Percentiles rank a stretch among this genome's conserved stretches.
These are phyloP conservation scores for Corrigiola litoralis DNA, from an alignment of 179 eudicot genomes.

Conservation along the genomic window DNA sequence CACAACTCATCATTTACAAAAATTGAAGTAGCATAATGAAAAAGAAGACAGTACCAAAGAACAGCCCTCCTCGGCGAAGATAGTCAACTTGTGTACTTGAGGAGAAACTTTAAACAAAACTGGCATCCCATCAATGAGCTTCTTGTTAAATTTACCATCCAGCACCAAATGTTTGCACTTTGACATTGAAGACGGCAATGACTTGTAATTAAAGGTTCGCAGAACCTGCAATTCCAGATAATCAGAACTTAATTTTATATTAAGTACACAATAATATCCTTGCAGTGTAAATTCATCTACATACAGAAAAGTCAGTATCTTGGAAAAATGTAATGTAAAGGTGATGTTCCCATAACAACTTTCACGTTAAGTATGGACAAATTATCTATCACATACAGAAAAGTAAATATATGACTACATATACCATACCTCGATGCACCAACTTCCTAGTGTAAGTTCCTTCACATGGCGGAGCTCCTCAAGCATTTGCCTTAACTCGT, in stretches of 20 bases:
- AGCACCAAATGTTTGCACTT: background rate
- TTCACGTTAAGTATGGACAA: too few species aligned
- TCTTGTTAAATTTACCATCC: background rate
- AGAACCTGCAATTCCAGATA: background rate
- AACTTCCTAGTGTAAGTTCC: background rate
- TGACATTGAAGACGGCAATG: background rate
- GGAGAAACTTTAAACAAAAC: background rate
- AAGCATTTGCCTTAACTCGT: background rate
- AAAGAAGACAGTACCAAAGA: background rate
- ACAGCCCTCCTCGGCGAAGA: background rate
- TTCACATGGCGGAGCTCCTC: background rate
- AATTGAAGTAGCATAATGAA: too few species aligned
- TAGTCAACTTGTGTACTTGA: background rate
- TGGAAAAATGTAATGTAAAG: background rate
- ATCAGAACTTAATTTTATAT: too few species aligned
- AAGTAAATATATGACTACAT: too few species aligned
- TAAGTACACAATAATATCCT: too few species aligned
- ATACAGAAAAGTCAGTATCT: too few species aligned
- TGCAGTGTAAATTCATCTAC: too few species aligned
- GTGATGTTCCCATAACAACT: background rate
- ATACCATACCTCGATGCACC: conserved; percentile 2
- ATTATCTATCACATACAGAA: too few species aligned
- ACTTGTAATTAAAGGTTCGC: background rate
- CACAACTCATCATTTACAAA: too few species aligned
- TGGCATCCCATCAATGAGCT: background rate